Base-by-base conservation (phyloP, 345 rosid species). In the Nephelium lappaceum region DNA sequence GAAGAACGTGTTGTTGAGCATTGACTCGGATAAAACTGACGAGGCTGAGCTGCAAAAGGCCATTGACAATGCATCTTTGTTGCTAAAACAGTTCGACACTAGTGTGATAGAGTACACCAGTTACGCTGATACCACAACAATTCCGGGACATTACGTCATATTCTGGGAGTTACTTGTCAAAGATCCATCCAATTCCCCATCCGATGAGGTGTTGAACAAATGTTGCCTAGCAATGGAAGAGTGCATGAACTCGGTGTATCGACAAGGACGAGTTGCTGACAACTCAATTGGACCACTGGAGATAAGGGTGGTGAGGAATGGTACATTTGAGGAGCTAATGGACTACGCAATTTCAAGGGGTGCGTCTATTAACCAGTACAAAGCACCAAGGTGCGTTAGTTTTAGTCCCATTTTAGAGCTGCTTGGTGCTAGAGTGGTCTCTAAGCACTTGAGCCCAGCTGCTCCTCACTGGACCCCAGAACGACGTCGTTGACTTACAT, bases 301-400 rank as follows among this genome's bases (percentile, higher is more conserved):
- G 88, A 92, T 93, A 63, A 83, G 94, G 62, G 85, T 95, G 27
- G 98, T 95, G 43, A 71, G 82, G 66, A 89, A 76, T 69, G 99
- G 99, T 1, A 93, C 98, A 8, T 95, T 95, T 72, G 98, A 95
- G 77, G 97, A 95, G 78, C 86, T 95, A 2, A 95, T 95, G 98
- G 98, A 95, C 76, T 93, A 91, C 45, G 98, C 98, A 21, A 89
- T 95, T 21, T 89, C 96, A 18, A 86, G 97, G 69, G 98, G 96
- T 2, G 99, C 99, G 1, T 95, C 98, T 6, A 91, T 95, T 75
- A 95, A 93, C 31, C 98, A 95, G 72, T 95, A 93, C 77, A 95
- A 95, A 78, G 91, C 84, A 7, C 98, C 98, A 3, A 88, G 98
- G 78, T 95, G 98, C 75, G 95, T 95, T 76, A 95, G 89, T 71